A percentile compares a stretch with the other conserved stretches of the same genome.
Conservation (phyloP, 1,139 yeast species). For the Scheffersomyces parashehatae region DNA sequence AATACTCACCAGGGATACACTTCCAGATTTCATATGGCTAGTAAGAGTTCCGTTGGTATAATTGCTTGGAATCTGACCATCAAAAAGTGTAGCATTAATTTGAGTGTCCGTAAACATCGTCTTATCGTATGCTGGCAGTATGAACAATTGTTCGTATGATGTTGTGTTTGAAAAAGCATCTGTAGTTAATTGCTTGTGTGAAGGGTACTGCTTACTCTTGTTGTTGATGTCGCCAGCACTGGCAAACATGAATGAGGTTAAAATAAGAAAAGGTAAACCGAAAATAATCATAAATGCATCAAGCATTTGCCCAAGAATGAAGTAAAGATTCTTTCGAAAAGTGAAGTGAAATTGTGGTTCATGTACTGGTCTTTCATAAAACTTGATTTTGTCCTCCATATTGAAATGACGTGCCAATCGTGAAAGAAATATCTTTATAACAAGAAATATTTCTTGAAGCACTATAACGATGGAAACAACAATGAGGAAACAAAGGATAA, state of each 20-base stretch:
- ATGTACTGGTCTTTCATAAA: constrained; percentile 4
- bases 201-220: constrained; percentile 15
- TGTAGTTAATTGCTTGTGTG: constrained; percentile 13
- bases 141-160: constrained; percentile 27
- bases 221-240: constrained; percentile 18
- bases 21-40: neutral
- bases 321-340: constrained; percentile 23
- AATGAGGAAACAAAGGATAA: constrained; percentile 34
- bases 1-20: constrained; percentile 14
- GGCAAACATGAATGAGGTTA: constrained; percentile 40
- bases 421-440: constrained; percentile 16
- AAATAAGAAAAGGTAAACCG: constrained; percentile 48
- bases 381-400: constrained; percentile 3
- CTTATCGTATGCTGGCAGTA: constrained; percentile 24
- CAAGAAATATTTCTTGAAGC: constrained; percentile 24
- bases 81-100: neutral
- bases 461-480: constrained; percentile 28
- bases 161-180: constrained; percentile 29
- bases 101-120: constrained; percentile 16
- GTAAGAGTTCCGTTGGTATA: neutral
- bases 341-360: constrained; percentile 12
- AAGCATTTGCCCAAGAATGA: constrained; percentile 34
- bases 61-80: neutral
- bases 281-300: constrained; percentile 35
- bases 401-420: constrained; percentile 10